Base-by-base conservation (phyloP, 345 rosid genomes). In the Arabis hirsuta region DNA sequence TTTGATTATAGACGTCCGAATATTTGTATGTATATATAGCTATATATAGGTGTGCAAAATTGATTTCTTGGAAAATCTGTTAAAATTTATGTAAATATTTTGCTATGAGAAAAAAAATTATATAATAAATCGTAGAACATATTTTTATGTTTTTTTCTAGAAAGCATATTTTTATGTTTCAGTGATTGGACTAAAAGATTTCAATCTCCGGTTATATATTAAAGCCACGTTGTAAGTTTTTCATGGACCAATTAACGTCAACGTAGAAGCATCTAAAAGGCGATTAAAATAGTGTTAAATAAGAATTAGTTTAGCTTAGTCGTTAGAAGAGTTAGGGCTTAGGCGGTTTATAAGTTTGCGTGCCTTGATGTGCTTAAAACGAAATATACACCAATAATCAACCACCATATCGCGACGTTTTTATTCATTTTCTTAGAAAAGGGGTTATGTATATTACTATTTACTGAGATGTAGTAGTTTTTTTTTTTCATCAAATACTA, bases 341-440 rank as follows among this genome's bases (percentile, higher is more conserved):
- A 14, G 9, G 66, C 22, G 71, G 79, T 16, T 50, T 0, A 55
- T 7, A 69, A 45, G 72, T 56, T 76, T 70, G 76, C 80, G 80
- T 76, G 80, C 48, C 62, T 76, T 71, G 55, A n/a, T 63, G 80
- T 64, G 11, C 76, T 76, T 71, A 32, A 56, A 71, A 76, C 76
- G 71, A 76, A 43, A 43, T 71, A 48, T 42, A 71, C 67, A 70
- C 80, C 76, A 64, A 76, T 71, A 70, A 70, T 57, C 80, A 71
- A 71, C 80, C 42, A 76, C 80, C 80, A 42, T 69, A 62, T 70
- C 66, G 27, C 55, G 66, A 76, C 64, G 38, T 46, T 53, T 36
- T 69, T 1, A 60, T 62, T 68, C 2, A 22, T 67, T 61, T 61
- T 52, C 36, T 55, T 47, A 11, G 19, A 41, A 20, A 7, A 14